Evolutionary conservation across 495 filamentous ascomycete species (phyloP), one percentile per base, ranked within the genome.

Genomic region (Penicillium pancosmium): DNA sequence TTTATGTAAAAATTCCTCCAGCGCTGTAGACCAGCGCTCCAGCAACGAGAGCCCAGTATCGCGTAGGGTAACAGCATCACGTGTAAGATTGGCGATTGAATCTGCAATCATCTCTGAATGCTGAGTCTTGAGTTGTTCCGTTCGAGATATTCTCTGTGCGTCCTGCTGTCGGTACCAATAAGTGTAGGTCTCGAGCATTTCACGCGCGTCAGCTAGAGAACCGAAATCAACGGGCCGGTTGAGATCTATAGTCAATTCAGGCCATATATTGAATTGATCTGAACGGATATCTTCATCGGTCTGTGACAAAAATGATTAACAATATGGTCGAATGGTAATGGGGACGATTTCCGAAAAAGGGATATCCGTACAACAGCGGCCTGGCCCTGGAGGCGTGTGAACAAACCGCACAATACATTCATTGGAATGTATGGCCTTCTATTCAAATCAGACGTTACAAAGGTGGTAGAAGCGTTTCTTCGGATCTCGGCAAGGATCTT

Each of bases 401-500:
- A 66, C 52, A 41, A 46, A 56, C 38, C 61, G 53, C 35, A 66
- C 15, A 49, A 33, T 53, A 69, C 4, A 55, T 59, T 19, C 13
- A 51, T 16, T 52, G 58, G 38, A 53, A 52, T 6, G 53, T 64
- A 58, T 53, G 66, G 19, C n/a, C 25, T 59, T 48, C 35, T 59
- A 44, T 33, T 50, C 12, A 6, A 53, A 47, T 31, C 62, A 46
- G 35, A 60, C 54, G 52, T 50, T 18, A 9, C 33, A 6, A 15
- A 41, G 0, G 15, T 25, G 3, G 16, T n/a, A 4, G 34, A 33
- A 3, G 19, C 36, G 18, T 36, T 56, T 15, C 21, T 50, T 25
- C 54, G 54, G 15, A 68, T 54, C 50, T 73, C 68, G 4, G 50
- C 51, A 3, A 75, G 54, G 19, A 75, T 70, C 21, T 66, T 67